Evolutionary conservation across 768 basidiomycete species (phyloP).

Genomic region (Xerocomellus amylosporus): DNA sequence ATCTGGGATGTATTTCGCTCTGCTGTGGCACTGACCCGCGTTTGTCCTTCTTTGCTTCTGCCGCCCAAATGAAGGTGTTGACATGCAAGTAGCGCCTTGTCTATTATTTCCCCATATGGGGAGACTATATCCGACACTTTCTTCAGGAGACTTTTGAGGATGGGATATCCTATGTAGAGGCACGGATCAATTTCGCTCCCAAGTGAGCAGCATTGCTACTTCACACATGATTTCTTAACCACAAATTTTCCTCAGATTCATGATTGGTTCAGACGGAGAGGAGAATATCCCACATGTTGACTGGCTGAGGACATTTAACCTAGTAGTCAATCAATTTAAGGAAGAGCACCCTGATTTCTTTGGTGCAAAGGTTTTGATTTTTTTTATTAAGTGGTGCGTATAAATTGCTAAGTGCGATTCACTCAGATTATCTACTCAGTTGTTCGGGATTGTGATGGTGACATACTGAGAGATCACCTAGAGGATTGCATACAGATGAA

Average conservation of each 20-base stretch:
- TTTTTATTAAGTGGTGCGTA: neutral
- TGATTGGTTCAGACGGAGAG: conserved; percentile 55
- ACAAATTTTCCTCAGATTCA: conserved; percentile 39
- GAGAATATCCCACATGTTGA: conserved; percentile 57
- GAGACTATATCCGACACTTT: conserved; percentile 60
- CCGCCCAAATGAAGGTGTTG: neutral
- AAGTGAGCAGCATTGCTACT: conserved; percentile 40
- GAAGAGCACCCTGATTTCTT: conserved; percentile 59
- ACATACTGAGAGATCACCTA: conserved; percentile 62
- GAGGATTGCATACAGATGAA: conserved; percentile 75
- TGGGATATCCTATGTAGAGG: conserved; percentile 69
- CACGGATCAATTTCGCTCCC: conserved; percentile 59
- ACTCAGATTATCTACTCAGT: conserved; percentile 70
- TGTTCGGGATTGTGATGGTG: conserved; percentile 50
- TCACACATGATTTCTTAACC: neutral
- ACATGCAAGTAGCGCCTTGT: conserved; percentile 34
- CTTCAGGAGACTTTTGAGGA: conserved; percentile 62
- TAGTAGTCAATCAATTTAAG: conserved; percentile 53
- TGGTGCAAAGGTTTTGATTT: conserved; percentile 53
- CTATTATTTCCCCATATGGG: conserved; percentile 55
- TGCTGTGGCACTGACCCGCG: conserved; percentile 49
- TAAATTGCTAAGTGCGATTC: neutral
- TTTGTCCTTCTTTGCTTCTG: conserved; percentile 28
- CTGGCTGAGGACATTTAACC: conserved; percentile 54
- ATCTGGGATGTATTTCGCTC: conserved; percentile 74